Base-by-base conservation (phyloP, 1,139 yeast species). In the Barnettozyma hawaiiensis region DNA sequence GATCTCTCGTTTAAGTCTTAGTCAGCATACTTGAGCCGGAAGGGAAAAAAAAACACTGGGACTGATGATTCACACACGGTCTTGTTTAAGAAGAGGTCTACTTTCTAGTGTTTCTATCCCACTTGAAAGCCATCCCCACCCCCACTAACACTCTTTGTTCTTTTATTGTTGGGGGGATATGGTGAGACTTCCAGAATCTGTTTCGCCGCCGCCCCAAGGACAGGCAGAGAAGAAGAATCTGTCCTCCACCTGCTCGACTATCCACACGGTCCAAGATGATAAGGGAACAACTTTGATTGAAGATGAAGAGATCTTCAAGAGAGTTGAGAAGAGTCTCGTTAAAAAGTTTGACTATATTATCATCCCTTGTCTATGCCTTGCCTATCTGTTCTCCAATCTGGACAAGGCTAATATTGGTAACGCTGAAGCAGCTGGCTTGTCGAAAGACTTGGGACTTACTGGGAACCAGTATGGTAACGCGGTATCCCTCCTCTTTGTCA, bases 361-460 rank as follows among this genome's bases (percentile, higher is more conserved):
- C 39, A 66, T 77, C 47, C 82, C 83, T 1, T 68, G 76, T 67
- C 61, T 77, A 49, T 69, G 75, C 19, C 55, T 72, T 36, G 66
- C 76, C 40, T 78, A 77, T 53, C 71, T 78, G 49, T 64, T 76
- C 47, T 75, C 78, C 42, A 76, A 75, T 53, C 59, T 78, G 51
- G 84, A 78, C 59, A 66, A 79, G 50, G 75, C 77, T 41, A 76
- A 76, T 55, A 76, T 77, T 48, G 83, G 82, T 42, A 70, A 75
- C 51, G 83, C 83, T 1, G 69, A 76, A 52, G 67, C 77, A 15
- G 82, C 79, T 29, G 81, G 81, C 10, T 57, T 78, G 47, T 72
- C 74, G 44, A 63, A 67, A 35, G 80, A 75, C 49, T 55, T 78
- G 41, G 69, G 69, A 1, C 63, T 78, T 36, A 57, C 58, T 6